Evolutionary conservation across 116 monocot species (phyloP).

Genomic region (Trichopus zeylanicus): DNA sequence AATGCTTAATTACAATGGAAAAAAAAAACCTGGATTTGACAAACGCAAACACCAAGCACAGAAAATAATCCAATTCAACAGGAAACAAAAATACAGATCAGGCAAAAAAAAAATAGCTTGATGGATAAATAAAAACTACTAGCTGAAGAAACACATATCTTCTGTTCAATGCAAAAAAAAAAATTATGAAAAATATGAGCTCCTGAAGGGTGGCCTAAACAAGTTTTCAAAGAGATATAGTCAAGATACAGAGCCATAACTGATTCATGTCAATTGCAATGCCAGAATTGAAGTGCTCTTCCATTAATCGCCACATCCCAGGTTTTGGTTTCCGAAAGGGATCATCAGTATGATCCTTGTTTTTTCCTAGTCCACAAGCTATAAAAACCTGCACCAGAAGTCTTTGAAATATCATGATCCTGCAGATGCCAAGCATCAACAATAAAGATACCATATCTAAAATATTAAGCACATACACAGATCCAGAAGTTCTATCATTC

Average conservation of each 20-base stretch:
- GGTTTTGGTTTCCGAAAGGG: slow-evolving; percentile 80
- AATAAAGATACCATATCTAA: neutral
- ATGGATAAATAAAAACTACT: too few relatives aligned
- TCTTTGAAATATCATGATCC: neutral
- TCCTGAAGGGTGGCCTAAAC: too few relatives aligned
- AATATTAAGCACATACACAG: neutral
- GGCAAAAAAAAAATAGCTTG: too few relatives aligned
- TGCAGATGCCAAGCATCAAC: neutral
- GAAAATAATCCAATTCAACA: too few relatives aligned
- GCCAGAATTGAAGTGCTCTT: slow-evolving; percentile 81
- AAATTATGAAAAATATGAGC: too few relatives aligned
- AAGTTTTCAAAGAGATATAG: neutral
- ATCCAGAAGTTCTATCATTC: too few relatives aligned
- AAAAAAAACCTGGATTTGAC: too few relatives aligned
- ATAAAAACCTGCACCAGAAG: slow-evolving; percentile 66
- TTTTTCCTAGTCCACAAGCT: slow-evolving; percentile 69
- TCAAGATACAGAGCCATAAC: slow-evolving; percentile 29
- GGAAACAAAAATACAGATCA: too few relatives aligned
- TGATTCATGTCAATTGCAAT: slow-evolving; percentile 68
- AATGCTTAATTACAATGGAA: too few relatives aligned
- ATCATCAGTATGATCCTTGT: slow-evolving; percentile 46
- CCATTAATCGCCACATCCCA: slow-evolving; percentile 88
- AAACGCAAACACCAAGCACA: too few relatives aligned
- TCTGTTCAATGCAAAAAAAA: too few relatives aligned
- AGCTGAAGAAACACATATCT: too few relatives aligned